Conservation (phyloP, 768 basidiomycete genomes). For the Crepidotus variabilis region DNA sequence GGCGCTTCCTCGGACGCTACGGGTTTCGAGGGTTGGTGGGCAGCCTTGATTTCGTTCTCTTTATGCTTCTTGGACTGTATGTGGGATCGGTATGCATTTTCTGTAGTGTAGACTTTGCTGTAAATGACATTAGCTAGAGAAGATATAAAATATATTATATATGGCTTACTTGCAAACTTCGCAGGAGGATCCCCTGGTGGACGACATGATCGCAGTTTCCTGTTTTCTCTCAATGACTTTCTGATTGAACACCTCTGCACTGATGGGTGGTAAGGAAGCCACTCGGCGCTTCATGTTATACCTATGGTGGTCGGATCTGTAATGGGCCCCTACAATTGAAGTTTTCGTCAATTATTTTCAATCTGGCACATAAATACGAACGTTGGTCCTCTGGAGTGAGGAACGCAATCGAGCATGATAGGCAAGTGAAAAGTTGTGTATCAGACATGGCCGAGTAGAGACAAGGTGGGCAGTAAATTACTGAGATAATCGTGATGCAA, state of each 20-base stretch:
- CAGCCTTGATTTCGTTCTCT: conserved; percentile 61
- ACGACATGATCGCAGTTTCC: conserved; percentile 68
- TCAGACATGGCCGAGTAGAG: conserved; percentile 27
- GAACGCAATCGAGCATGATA: conserved; percentile 90
- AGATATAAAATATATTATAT: neutral
- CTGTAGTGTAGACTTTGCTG: conserved; percentile 87
- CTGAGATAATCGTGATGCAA: conserved; percentile 4
- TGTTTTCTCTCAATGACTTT: conserved; percentile 79
- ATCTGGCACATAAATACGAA: conserved; percentile 30
- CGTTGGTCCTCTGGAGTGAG: conserved; percentile 78
- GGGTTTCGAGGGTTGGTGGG: conserved; percentile 13
- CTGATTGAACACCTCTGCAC: conserved; percentile 72
- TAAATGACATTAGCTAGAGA: conserved; percentile 1
- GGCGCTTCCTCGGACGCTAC: neutral
- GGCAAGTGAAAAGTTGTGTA: conserved; percentile 70
- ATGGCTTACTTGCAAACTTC: conserved; percentile 76
- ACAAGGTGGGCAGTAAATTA: neutral
- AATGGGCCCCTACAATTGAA: conserved; percentile 64
- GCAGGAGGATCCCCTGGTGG: conserved; percentile 61
- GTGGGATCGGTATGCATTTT: conserved; percentile 88
- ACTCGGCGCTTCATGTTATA: conserved; percentile 99
- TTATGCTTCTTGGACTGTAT: conserved; percentile 86
- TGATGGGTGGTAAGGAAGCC: conserved; percentile 84
- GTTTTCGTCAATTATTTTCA: conserved; percentile 4
- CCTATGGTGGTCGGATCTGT: conserved; percentile 90